Percentiles rank a stretch among this genome's conserved stretches.
Evolutionary conservation across 306 rosid species (phyloP).

Genomic region (Quillaja saponaria): DNA sequence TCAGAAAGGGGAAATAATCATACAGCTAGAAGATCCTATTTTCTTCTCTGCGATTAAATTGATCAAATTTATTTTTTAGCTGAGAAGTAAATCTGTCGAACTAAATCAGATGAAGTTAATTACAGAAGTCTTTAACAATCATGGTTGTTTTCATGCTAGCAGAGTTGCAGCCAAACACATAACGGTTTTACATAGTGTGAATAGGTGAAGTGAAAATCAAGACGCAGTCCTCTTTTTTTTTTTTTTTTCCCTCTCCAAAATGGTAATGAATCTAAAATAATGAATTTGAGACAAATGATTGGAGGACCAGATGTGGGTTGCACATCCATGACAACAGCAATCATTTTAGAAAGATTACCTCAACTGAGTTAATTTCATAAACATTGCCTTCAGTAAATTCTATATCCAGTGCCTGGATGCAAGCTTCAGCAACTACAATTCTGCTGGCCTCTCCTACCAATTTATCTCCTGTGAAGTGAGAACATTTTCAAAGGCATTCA

Average conservation of each 20-base stretch:
- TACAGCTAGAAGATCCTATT: too few species aligned
- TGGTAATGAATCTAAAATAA: background rate
- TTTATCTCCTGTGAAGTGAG: slow-evolving; percentile 70
- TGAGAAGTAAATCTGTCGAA: too few species aligned
- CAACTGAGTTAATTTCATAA: slow-evolving; percentile 78
- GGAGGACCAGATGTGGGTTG: background rate
- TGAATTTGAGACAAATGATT: background rate
- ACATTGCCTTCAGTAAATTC: slow-evolving; percentile 76
- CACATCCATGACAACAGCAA: slow-evolving; percentile 2
- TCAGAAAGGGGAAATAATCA: too few species aligned
- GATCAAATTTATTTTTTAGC: too few species aligned
- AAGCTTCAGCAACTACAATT: slow-evolving; percentile 92
- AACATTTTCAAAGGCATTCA: too few species aligned
- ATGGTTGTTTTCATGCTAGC: too few species aligned
- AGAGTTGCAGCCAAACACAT: too few species aligned
- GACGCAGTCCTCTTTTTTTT: background rate
- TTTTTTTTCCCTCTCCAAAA: background rate
- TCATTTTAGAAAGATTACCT: slow-evolving; percentile 52
- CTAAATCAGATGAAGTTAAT: too few species aligned
- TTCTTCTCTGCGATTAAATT: too few species aligned
- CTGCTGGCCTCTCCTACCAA: slow-evolving; percentile 93
- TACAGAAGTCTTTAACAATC: too few species aligned
- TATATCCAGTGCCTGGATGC: slow-evolving; percentile 82
- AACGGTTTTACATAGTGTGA: too few species aligned
- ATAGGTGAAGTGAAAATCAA: background rate